Percentiles rank a stretch among this genome's conserved stretches.
These are phyloP conservation scores for Talaromyces sp. DNA, from an alignment of 2,329 filamentous ascomycete species.

Conservation along the genomic window DNA sequence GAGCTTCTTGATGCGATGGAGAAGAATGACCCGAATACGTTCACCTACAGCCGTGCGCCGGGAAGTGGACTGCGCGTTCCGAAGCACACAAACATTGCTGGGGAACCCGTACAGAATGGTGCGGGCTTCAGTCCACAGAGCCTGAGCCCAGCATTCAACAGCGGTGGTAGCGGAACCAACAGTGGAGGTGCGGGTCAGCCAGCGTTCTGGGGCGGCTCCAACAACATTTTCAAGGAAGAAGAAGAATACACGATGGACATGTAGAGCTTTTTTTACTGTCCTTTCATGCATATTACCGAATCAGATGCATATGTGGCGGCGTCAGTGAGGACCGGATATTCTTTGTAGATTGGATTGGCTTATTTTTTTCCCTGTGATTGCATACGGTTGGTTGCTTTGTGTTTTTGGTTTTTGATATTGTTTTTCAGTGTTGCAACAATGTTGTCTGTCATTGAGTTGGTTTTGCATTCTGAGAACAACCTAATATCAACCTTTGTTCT, in stretches of 20 bases:
- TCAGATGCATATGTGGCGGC: conserved; percentile 30
- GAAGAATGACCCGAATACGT: conserved; percentile 69
- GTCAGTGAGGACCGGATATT: conserved; percentile 34
- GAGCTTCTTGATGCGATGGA: conserved; percentile 83
- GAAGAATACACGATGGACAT: conserved; percentile 86
- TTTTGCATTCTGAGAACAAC: conserved; percentile 2
- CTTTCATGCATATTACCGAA: conserved; percentile 14
- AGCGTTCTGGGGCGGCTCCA: conserved; percentile 49
- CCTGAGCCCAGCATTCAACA: conserved; percentile 65
- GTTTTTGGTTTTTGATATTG: conserved; percentile 6
- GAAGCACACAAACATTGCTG: conserved; percentile 85
- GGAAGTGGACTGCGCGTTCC: conserved; percentile 87
- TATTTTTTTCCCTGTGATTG: conserved; percentile 26
- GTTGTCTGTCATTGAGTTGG: not conserved
- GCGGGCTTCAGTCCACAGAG: conserved; percentile 49
- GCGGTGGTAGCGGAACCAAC: conserved; percentile 61
- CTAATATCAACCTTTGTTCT: not conserved
- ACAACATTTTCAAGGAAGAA: conserved; percentile 79
- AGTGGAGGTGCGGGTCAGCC: conserved; percentile 44
- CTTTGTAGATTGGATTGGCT: conserved; percentile 34
- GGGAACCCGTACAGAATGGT: conserved; percentile 60
- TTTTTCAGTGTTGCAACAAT: too few species aligned
- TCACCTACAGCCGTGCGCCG: conserved; percentile 75
- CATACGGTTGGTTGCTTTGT: conserved; percentile 22
- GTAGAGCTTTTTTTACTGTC: conserved; percentile 21